Conservation (phyloP, 2,329 filamentous ascomycete genomes). For the Aspergillus brasiliensis region DNA sequence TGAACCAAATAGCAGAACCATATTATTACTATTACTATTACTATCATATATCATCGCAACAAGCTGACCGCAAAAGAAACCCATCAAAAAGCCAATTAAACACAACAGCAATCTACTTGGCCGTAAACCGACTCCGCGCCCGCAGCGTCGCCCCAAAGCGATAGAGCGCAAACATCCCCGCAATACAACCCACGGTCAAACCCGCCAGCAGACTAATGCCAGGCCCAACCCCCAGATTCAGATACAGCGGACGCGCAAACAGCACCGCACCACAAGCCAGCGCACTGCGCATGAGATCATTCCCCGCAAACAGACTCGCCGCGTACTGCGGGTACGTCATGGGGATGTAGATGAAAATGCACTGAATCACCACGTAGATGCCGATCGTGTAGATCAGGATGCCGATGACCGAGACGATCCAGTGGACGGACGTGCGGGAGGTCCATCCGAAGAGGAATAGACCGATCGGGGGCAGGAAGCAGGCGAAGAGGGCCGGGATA, state of each 20-base stretch:
- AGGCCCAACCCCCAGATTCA: constrained; percentile 29
- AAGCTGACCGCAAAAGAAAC: too few relatives aligned
- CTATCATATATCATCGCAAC: too few relatives aligned
- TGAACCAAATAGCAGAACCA: too few relatives aligned
- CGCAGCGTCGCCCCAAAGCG: constrained; percentile 17
- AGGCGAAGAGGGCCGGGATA: constrained; percentile 54
- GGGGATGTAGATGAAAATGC: constrained; percentile 38
- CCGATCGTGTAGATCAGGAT: constrained; percentile 39
- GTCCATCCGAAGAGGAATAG: constrained; percentile 54
- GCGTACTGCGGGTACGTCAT: constrained; percentile 29
- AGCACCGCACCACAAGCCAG: constrained; percentile 40
- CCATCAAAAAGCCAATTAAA: neutral
- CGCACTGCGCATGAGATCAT: constrained; percentile 33
- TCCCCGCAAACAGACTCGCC: constrained; percentile 36
- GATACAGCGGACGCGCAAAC: constrained; percentile 29
- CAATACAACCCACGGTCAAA: constrained; percentile 27
- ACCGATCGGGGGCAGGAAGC: constrained; percentile 58
- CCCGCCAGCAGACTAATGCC: constrained; percentile 38
- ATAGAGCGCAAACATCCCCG: constrained; percentile 23
- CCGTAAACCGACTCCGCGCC: constrained; percentile 5
- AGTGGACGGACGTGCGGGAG: constrained; percentile 24
- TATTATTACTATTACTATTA: too few relatives aligned
- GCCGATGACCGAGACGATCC: constrained; percentile 40
- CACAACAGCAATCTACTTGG: neutral
- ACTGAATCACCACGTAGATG: constrained; percentile 46